Base-by-base conservation (phyloP, 441 rosid species). In the Erodium chrysanthum region DNA sequence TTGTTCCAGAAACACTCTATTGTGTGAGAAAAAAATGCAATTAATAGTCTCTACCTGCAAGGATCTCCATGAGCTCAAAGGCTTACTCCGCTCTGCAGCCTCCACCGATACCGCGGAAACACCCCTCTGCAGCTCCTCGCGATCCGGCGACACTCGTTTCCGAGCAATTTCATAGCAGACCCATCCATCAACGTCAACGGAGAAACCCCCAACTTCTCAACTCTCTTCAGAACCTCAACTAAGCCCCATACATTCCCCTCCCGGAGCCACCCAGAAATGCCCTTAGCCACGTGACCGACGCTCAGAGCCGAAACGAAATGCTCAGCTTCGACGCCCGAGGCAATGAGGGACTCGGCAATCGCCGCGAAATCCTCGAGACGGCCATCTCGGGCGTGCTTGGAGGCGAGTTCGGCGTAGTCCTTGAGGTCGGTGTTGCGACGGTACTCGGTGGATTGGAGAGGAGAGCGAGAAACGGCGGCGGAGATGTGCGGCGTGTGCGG, bases 371-470 rank as follows among this genome's bases (percentile, higher is more conserved):
- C 97, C 65, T 80, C 79, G 31, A 92, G 84, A 60, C 84, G 84
- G 25, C 92, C 96, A 0, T 83, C 91, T 37, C 71, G 88, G 40
- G 91, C 95, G 44, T 86, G 88, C 78, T 75, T 82, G 21, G 91
- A 81, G 18, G 96, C 90, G 66, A 86, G 78, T 68, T 78, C 83
- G 21, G 85, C 85, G 65, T 82, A 74, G 78, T 84, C 73, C 67
- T 70, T 72, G 33, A 79, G 69, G 12, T 69, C 48, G 14, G 23
- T 31, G 14, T 25, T 40, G 64, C 63, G 44, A 40, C 61, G 77
- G 66, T 66, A 46, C 61, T 70, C 67, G 73, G 82, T 80, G 81
- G 70, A 73, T 73, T 66, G 80, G 18, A 73, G 68, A n/a, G 74
- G 33, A 12, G 74, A 52, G 70, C 59, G 78, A 61, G 83, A 69